A percentile compares a stretch with the other conserved stretches of the same genome.
These are phyloP conservation scores for Eleusine coracana DNA, from an alignment of 176 grass and related monocot species.

Conservation along the genomic window DNA sequence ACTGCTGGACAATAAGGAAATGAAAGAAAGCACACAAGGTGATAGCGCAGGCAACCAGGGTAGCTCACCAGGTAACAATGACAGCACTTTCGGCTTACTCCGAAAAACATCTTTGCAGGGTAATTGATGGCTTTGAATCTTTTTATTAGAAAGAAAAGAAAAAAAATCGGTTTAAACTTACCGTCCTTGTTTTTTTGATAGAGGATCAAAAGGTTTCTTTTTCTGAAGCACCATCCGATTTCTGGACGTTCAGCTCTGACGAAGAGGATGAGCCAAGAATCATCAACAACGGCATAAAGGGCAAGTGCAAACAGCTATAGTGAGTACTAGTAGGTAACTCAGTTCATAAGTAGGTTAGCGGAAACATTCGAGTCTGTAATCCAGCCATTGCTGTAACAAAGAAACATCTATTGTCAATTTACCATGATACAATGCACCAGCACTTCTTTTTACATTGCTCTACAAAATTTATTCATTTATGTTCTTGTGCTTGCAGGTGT, in stretches of 20 bases:
- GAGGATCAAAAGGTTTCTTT: neutral
- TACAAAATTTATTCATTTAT: neutral
- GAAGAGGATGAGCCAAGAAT: neutral
- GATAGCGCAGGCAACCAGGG: neutral
- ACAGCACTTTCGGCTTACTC: neutral
- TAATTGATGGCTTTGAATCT: conserved; percentile 7
- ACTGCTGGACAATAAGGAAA: conserved; percentile 6
- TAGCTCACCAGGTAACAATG: neutral
- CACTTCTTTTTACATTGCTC: no score
- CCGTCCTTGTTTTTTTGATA: conserved; percentile 1
- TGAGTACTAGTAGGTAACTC: conserved; percentile 15
- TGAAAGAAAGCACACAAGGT: neutral
- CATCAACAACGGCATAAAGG: neutral
- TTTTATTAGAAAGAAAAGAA: neutral
- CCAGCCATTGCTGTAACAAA: neutral
- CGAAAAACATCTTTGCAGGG: neutral
- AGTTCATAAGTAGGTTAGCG: neutral
- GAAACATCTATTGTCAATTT: neutral
- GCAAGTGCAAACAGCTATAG: conserved; percentile 30
- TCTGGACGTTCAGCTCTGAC: neutral
- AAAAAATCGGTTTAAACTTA: neutral
- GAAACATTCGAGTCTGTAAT: neutral
- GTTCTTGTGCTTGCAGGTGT: conserved; percentile 7
- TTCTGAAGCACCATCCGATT: conserved; percentile 9
- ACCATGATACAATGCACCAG: neutral